Conservation (phyloP, 2,329 filamentous ascomycete genomes). For the Endoconidiophora laricicola region DNA sequence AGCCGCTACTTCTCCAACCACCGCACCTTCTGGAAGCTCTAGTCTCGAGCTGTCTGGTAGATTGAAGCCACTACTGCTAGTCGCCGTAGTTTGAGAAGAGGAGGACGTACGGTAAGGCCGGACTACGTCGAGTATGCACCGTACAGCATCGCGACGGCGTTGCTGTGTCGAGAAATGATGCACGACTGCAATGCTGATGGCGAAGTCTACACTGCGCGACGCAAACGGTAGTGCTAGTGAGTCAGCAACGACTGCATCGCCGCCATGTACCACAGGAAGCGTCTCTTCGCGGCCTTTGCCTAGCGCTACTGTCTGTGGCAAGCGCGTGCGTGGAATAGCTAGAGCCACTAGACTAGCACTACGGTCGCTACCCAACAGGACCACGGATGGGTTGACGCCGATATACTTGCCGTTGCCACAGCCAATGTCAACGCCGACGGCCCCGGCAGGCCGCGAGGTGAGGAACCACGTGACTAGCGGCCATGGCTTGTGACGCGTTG, state of each 20-base stretch:
- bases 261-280: constrained; percentile 26
- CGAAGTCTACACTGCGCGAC: constrained; percentile 49
- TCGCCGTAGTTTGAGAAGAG: background rate
- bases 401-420: constrained; percentile 98
- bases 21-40: constrained; percentile 3
- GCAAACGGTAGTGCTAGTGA: constrained; percentile 70
- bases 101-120: constrained; percentile 16
- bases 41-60: constrained; percentile 16
- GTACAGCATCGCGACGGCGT: constrained; percentile 57
- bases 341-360: constrained; percentile 55
- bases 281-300: constrained; percentile 28
- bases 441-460: constrained; percentile 43
- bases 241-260: constrained; percentile 64
- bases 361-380: constrained; percentile 73
- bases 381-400: constrained; percentile 56
- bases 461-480: constrained; percentile 76
- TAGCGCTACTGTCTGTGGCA: background rate
- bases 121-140: constrained; percentile 52
- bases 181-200: constrained; percentile 82
- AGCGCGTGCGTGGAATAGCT: constrained; percentile 35
- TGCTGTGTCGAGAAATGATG: constrained; percentile 75
- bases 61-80: background rate
- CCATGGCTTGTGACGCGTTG: constrained; percentile 74
- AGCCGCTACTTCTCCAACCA: constrained; percentile 21
- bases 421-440: constrained; percentile 76